A percentile compares a stretch with the other conserved stretches of the same genome.
These are phyloP conservation scores for Metschnikowia similis DNA, from an alignment of 805 yeast species.

Conservation along the genomic window DNA sequence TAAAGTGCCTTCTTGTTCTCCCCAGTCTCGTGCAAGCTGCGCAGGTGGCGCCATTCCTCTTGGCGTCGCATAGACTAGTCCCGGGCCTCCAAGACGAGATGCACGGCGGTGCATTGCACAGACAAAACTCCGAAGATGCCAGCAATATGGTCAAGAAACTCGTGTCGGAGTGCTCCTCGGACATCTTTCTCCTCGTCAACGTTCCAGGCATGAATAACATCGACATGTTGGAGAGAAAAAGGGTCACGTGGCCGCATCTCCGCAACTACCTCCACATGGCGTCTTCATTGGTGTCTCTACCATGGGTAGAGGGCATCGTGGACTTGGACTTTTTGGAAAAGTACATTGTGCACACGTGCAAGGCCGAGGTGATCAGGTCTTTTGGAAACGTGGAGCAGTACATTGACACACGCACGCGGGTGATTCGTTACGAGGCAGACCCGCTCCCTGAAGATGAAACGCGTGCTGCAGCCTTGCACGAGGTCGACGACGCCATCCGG, in stretches of 20 bases:
- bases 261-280: constrained; percentile 49
- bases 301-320: constrained; percentile 40
- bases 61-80: constrained; percentile 39
- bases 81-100: constrained; percentile 26
- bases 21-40: constrained; percentile 5
- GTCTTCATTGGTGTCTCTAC: constrained; percentile 60
- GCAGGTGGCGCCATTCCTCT: constrained; percentile 29
- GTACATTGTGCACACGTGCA: constrained; percentile 46
- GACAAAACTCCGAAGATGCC: constrained; percentile 23
- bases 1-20: neutral
- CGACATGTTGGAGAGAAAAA: constrained; percentile 27
- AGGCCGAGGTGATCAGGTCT: constrained; percentile 41
- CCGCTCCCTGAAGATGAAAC: constrained; percentile 32
- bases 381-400: constrained; percentile 49
- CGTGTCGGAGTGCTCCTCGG: constrained; percentile 37
- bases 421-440: constrained; percentile 56
- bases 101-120: constrained; percentile 13
- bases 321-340: constrained; percentile 43
- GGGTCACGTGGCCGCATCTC: constrained; percentile 44
- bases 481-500: constrained; percentile 47
- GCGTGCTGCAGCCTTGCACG: constrained; percentile 27
- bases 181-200: constrained; percentile 34
- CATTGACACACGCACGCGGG: constrained; percentile 58
- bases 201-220: constrained; percentile 34
- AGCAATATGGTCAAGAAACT: constrained; percentile 34